A percentile compares a stretch with the other conserved stretches of the same genome.
These are phyloP conservation scores for Triticum urartu DNA, from an alignment of 176 grass and related monocot genomes.

Conservation along the genomic window DNA sequence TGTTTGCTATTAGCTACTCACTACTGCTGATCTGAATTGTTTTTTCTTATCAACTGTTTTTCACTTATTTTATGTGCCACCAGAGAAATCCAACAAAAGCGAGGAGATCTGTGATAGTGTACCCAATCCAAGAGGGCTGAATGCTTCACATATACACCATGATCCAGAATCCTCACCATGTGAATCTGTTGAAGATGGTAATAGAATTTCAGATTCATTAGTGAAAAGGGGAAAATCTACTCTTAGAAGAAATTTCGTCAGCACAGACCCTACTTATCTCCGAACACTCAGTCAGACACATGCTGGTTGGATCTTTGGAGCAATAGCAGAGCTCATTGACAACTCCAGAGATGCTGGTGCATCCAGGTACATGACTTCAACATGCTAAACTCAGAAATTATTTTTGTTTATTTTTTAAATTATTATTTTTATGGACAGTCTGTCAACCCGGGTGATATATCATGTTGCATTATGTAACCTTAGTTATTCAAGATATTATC, in stretches of 20 bases:
- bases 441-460: background rate
- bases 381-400: background rate
- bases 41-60: conserved; percentile 8
- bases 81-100: conserved; percentile 26
- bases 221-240: conserved; percentile 22
- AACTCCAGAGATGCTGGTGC: conserved; percentile 86
- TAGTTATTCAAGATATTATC: conserved; percentile 17
- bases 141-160: conserved; percentile 32
- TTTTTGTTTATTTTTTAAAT: conserved; percentile 3
- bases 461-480: conserved; percentile 5
- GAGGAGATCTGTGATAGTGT: conserved; percentile 59
- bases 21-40: background rate
- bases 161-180: conserved; percentile 35
- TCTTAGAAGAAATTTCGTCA: conserved; percentile 54
- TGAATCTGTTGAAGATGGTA: conserved; percentile 45
- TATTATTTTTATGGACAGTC: background rate
- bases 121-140: conserved; percentile 19
- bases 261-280: conserved; percentile 76
- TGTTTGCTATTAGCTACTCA: conserved; percentile 1
- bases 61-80: conserved; percentile 4
- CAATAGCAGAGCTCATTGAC: conserved; percentile 86
- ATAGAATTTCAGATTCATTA: conserved; percentile 29
- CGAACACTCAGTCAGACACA: conserved; percentile 83
- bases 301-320: conserved; percentile 91
- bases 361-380: conserved; percentile 50